Evolutionary conservation across 2,329 filamentous ascomycete species (phyloP).

Genomic region (Neonectria hederae): DNA sequence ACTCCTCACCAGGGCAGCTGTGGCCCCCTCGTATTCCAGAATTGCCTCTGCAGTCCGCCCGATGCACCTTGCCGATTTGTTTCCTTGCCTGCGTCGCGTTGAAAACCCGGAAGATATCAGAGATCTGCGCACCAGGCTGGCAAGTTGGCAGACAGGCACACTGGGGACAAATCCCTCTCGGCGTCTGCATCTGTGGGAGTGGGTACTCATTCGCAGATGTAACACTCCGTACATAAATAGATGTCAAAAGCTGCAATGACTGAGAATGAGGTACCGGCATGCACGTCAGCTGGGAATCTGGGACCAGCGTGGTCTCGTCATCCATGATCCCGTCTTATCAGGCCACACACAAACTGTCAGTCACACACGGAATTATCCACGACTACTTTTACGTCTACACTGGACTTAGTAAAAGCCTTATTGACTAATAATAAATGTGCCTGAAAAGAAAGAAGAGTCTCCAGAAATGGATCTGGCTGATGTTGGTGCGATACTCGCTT

Average conservation of each 20-base stretch:
- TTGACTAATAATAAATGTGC: too few species aligned
- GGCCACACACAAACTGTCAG: not conserved
- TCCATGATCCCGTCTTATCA: not conserved
- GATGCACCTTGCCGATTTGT: not conserved
- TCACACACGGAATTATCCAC: not conserved
- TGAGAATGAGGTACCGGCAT: slow-evolving; percentile 21
- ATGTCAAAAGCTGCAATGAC: not conserved
- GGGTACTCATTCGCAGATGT: not conserved
- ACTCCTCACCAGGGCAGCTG: not conserved
- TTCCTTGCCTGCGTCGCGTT: not conserved
- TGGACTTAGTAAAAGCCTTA: too few species aligned
- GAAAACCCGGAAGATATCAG: not conserved
- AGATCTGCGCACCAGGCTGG: not conserved
- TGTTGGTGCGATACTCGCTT: not conserved
- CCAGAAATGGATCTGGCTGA: not conserved
- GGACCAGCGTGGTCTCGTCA: not conserved
- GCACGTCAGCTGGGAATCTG: slow-evolving; percentile 10
- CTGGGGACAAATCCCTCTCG: not conserved
- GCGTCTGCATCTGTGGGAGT: not conserved
- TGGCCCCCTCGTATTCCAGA: not conserved
- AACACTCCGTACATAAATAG: not conserved
- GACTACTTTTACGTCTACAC: not conserved
- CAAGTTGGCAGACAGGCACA: not conserved
- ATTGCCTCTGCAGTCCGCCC: not conserved
- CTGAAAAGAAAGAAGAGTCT: not conserved